These are phyloP conservation scores for Coemansia umbellata DNA, from an alignment of 192 early-diverging fungal genomes.

Conservation along the genomic window DNA sequence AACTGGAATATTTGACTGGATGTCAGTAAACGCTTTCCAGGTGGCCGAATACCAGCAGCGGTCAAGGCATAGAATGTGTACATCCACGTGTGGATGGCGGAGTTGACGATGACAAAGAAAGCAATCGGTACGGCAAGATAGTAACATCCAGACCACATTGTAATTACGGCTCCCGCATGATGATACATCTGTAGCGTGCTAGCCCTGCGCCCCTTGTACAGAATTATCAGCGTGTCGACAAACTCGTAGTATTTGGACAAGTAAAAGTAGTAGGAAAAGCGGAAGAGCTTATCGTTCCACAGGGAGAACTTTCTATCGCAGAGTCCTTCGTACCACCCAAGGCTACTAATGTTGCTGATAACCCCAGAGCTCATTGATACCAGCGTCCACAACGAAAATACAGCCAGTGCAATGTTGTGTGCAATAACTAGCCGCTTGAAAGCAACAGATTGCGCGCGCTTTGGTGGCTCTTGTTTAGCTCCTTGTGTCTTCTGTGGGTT, in stretches of 20 bases:
- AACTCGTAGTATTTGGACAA: conserved; percentile 88
- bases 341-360: conserved; percentile 51
- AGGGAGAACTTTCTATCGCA: conserved; percentile 64
- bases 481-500: conserved; percentile 33
- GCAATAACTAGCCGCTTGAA: conserved; percentile 77
- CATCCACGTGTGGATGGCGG: conserved; percentile 87
- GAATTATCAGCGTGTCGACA: conserved; percentile 82
- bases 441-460: conserved; percentile 26
- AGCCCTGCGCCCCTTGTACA: conserved; percentile 67
- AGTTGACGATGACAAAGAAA: conserved; percentile 79
- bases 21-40: conserved; percentile 78
- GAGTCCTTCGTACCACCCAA: conserved; percentile 59
- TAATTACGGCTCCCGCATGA: conserved; percentile 84
- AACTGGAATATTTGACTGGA: conserved; percentile 87
- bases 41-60: conserved; percentile 66
- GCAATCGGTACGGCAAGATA: conserved; percentile 74
- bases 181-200: conserved; percentile 85
- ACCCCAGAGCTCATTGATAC: conserved; percentile 57
- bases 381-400: conserved; percentile 73
- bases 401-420: conserved; percentile 70
- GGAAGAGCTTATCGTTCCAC: conserved; percentile 68
- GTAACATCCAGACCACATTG: conserved; percentile 82
- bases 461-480: neutral
- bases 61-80: conserved; percentile 80
- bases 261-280: conserved; percentile 83